Percentiles rank a stretch among this genome's conserved stretches.
These are phyloP conservation scores for Phanerochaete carnosa DNA, from an alignment of 768 basidiomycete species.

Conservation along the genomic window DNA sequence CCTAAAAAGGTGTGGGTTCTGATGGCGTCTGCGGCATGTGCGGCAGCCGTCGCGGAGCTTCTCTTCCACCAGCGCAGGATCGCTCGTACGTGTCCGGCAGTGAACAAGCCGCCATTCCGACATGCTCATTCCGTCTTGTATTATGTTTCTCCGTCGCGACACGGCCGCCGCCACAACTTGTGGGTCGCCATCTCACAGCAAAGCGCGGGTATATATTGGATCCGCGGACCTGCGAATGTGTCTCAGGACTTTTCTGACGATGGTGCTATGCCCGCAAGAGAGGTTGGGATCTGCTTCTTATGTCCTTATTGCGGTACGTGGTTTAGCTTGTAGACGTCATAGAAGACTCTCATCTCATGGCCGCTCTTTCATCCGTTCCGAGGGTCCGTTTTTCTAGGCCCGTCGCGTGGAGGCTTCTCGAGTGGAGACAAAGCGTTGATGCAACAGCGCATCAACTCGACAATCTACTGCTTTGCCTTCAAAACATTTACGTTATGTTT, in stretches of 20 bases:
- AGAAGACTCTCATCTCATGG: background rate
- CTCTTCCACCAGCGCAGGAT: background rate
- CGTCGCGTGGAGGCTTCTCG: background rate
- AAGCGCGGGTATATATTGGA: background rate
- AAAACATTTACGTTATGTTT: background rate
- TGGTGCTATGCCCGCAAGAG: background rate
- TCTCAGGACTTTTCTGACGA: background rate
- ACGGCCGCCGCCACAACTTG: conserved; percentile 1
- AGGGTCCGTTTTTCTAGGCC: background rate
- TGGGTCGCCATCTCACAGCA: background rate
- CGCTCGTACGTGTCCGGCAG: no score
- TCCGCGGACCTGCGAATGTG: background rate
- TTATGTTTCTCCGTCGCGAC: background rate
- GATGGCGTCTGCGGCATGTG: background rate
- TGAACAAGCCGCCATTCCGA: background rate
- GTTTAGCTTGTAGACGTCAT: no score
- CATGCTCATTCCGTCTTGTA: background rate
- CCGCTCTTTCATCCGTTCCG: background rate
- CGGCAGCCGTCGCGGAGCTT: background rate
- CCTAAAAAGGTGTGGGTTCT: background rate
- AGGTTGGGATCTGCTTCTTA: background rate
- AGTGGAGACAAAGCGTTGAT: background rate
- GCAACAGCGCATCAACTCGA: background rate
- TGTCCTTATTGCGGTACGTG: conserved; percentile 2
- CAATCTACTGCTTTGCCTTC: background rate